Conservation (phyloP, 306 rosid genomes). For the Gastrolobium bilobum region DNA sequence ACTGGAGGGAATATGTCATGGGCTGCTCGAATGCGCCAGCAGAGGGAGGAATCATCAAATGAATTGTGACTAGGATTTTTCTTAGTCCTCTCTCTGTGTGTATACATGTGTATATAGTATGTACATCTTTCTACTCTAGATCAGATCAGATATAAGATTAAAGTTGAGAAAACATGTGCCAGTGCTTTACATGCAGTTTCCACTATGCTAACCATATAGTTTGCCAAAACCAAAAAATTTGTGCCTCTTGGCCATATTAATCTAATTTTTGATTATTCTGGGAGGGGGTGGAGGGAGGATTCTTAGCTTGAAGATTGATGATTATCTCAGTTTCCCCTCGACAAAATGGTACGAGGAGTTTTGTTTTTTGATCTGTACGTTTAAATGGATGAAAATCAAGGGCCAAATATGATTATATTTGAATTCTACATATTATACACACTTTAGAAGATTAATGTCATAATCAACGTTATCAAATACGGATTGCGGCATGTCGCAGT, state of each 20-base stretch:
- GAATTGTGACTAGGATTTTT: constrained; percentile 42
- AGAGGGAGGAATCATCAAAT: constrained; percentile 54
- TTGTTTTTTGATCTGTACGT: not conserved
- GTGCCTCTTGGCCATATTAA: not conserved
- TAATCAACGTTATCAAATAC: too few species aligned
- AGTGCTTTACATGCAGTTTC: not conserved
- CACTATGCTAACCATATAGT: constrained; percentile 25
- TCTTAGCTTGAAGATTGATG: not conserved
- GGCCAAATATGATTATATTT: not conserved
- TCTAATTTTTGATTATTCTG: not conserved
- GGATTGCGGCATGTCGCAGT: too few species aligned
- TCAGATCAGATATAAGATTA: constrained; percentile 40
- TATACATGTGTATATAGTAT: constrained; percentile 34
- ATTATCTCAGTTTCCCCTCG: not conserved
- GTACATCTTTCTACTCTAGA: constrained; percentile 3
- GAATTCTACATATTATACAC: not conserved
- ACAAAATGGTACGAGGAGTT: not conserved
- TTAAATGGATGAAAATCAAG: not conserved
- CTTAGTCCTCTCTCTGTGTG: not conserved
- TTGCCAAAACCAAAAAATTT: not conserved
- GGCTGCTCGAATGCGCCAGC: constrained; percentile 87
- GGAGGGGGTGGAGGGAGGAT: not conserved
- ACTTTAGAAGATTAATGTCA: too few species aligned
- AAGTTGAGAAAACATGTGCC: constrained; percentile 6
- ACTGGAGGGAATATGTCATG: constrained; percentile 64